Evolutionary conservation across 2,329 filamentous ascomycete species (phyloP).

Genomic region (Cordyceps cicadae): DNA sequence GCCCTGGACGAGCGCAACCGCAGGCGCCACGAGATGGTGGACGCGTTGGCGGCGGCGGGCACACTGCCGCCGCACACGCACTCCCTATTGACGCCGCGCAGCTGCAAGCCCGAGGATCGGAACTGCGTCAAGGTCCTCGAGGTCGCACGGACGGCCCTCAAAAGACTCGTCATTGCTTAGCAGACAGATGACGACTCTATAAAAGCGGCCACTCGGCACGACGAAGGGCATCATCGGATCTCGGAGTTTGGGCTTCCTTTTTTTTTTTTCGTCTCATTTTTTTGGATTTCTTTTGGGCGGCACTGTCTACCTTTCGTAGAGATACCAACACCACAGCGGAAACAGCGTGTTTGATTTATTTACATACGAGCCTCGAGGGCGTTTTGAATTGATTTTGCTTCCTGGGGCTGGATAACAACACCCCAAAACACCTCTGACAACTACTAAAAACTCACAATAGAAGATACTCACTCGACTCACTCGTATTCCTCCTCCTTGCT

Average conservation of each 20-base stretch:
- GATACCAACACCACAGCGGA: not conserved
- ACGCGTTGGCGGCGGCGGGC: constrained; percentile 36
- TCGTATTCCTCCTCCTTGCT: too few relatives aligned
- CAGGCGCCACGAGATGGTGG: constrained; percentile 40
- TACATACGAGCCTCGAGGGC: not conserved
- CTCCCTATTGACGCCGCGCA: constrained; percentile 20
- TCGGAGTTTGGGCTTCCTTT: not conserved
- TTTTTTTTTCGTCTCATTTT: too few relatives aligned
- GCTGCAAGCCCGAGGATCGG: constrained; percentile 25
- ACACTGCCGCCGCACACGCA: constrained; percentile 18
- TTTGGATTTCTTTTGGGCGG: not conserved
- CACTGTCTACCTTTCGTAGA: not conserved
- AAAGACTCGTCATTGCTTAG: constrained; percentile 46
- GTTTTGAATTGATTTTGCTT: not conserved
- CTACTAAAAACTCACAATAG: too few relatives aligned
- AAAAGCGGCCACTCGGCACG: not conserved
- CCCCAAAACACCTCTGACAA: too few relatives aligned
- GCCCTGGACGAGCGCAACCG: constrained; percentile 44
- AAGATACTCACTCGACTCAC: too few relatives aligned
- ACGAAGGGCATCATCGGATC: not conserved
- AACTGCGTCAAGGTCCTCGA: constrained; percentile 45
- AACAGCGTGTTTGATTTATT: not conserved
- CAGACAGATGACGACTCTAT: not conserved
- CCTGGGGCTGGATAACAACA: too few relatives aligned
- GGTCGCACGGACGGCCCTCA: constrained; percentile 45